Evolutionary conservation across 805 yeast species (phyloP), one percentile per base, ranked within the genome.

Genomic region (Komagataella kurtzmanii): DNA sequence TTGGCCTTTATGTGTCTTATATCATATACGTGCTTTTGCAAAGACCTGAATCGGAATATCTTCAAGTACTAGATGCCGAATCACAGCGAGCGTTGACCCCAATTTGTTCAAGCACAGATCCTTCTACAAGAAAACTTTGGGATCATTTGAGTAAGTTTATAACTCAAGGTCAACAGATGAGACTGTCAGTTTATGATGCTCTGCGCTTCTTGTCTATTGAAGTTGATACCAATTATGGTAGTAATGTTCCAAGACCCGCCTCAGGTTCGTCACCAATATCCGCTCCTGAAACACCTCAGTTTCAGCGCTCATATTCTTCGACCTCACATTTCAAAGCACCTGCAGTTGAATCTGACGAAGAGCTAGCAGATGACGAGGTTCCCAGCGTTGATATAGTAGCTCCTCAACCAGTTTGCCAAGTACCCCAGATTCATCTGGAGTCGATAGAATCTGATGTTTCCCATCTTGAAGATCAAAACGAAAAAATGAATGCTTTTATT

Each of bases 1-100:
- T 85, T 7, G 53, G 62, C 0, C 60, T 80, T 6, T 89, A 90
- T 61, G 54, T 75, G 1, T 53, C 61, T 0, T 90, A 88, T 59
- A 87, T 87, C 3, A 10, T 30, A 30, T 30, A 30, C 14, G 40
- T 30, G 14, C 12, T 30, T 8, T 14, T 30, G 40, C 40, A 30
- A 30, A 30, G 40, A 30, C 12, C 40, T 30, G 40, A 30, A 5
- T 30, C 40, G 5, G 40, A 30, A 30, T 30, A 30, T 30, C 40
- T 30, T 2, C 14, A 30, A 30, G 40, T 30, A 5, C 40, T 30
- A 10, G 40, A 30, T 14, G 14, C 40, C 3, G 40, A 30, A 30
- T 30, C 40, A 8, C 40, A 30, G 14, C 12, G 40, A 4, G 40
- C 40, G n/a, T 14, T 30, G 40, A 30, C 40, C 14, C 40, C 40